Conservation (phyloP, 495 filamentous ascomycete species). For the Aspergillus indologenus region DNA sequence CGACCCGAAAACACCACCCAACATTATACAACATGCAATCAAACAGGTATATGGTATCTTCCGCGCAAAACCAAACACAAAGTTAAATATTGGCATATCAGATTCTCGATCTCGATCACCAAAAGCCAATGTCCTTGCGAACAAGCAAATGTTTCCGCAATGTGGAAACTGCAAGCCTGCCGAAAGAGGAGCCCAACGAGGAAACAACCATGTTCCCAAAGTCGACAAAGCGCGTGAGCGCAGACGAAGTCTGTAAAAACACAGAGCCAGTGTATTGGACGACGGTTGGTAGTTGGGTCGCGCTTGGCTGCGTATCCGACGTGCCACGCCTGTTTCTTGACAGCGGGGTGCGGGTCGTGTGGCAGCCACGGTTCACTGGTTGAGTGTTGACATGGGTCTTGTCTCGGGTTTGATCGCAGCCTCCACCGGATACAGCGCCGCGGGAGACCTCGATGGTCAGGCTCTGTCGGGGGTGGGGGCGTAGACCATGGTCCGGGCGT, state of each 20-base stretch:
- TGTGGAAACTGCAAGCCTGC: constrained; percentile 16
- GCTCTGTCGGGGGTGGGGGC: neutral
- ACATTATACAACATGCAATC: constrained; percentile 1
- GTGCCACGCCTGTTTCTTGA: neutral
- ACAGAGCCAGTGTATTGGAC: neutral
- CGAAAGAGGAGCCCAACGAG: constrained; percentile 12
- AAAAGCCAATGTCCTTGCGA: constrained; percentile 20
- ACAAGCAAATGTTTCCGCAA: constrained; percentile 11
- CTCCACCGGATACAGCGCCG: neutral
- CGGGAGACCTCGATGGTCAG: neutral
- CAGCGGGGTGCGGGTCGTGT: neutral
- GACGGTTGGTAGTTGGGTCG: neutral
- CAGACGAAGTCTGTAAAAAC: neutral
- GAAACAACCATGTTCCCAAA: constrained; percentile 10
- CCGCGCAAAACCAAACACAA: constrained; percentile 1
- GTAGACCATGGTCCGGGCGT: no score
- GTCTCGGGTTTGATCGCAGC: neutral
- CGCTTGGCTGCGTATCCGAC: neutral
- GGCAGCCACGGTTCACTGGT: neutral
- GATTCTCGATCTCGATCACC: constrained; percentile 7
- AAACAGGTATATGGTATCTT: constrained; percentile 7
- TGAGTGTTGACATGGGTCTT: neutral
- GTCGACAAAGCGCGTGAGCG: constrained; percentile 10
- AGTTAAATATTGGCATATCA: constrained; percentile 4
- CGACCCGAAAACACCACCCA: neutral